These are phyloP conservation scores for Fusarium nurragi DNA, from an alignment of 2,329 filamentous ascomycete genomes.

Conservation along the genomic window DNA sequence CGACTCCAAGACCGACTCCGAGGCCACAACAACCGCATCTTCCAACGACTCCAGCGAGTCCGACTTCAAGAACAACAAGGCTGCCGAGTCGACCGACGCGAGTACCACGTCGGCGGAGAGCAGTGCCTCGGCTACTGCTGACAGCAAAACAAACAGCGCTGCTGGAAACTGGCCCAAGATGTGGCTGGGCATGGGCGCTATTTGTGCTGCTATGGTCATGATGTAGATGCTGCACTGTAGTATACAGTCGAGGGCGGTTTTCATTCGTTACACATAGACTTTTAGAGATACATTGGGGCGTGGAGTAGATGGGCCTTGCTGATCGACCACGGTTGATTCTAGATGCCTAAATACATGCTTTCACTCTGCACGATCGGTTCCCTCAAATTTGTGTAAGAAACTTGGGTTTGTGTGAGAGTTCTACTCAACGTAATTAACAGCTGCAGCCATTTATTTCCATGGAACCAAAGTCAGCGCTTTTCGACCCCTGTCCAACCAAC, in stretches of 20 bases:
- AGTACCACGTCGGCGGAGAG: not conserved
- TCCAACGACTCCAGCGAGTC: conserved; percentile 2
- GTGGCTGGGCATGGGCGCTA: conserved; percentile 10
- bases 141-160: not conserved
- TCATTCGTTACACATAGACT: not conserved
- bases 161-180: conserved; percentile 11
- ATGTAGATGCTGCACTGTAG: not conserved
- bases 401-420: too few species aligned
- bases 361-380: too few species aligned
- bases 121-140: conserved; percentile 10
- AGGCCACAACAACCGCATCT: conserved; percentile 8
- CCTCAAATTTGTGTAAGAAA: too few species aligned
- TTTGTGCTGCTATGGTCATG: conserved; percentile 5
- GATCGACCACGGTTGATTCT: too few species aligned
- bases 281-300: not conserved
- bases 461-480: too few species aligned
- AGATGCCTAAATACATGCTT: too few species aligned
- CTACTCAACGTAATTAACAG: too few species aligned
- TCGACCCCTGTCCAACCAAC: too few species aligned
- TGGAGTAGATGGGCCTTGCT: not conserved
- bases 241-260: not conserved
- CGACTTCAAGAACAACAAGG: conserved; percentile 24
- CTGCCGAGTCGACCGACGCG: not conserved
- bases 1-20: not conserved
- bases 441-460: too few species aligned